A percentile compares a stretch with the other conserved stretches of the same genome.
phyloP scores from a whole-genome alignment of 192 early-diverging fungal species.

The Coemansia sp. region DNA sequence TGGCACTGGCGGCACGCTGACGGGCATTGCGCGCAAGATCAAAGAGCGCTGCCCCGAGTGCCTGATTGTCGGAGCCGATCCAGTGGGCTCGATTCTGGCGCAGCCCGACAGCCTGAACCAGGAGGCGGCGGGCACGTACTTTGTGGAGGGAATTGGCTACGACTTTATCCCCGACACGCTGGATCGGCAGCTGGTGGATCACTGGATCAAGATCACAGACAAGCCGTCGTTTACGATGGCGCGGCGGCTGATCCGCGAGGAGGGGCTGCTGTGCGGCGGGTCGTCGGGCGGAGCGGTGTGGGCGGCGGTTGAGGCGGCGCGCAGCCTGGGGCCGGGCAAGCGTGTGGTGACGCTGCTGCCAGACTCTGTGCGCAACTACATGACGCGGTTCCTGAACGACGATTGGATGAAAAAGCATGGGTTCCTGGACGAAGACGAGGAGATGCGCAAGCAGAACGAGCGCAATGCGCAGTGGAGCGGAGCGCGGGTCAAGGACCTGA shows the following conservation, averaged over 20 bases:
- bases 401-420: conserved; percentile 92
- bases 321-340: conserved; percentile 80
- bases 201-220: conserved; percentile 97
- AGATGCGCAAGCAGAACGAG: conserved; percentile 60
- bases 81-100: conserved; percentile 92
- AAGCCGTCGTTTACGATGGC: conserved; percentile 95
- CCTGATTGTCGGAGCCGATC: conserved; percentile 91
- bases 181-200: conserved; percentile 80
- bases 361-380: conserved; percentile 99
- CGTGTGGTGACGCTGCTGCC: conserved; percentile 93
- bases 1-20: conserved; percentile 97
- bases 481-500: conserved; percentile 78
- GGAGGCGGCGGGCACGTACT: conserved; percentile 65
- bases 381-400: conserved; percentile 99
- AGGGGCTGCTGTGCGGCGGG: conserved; percentile 95
- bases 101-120: conserved; percentile 79
- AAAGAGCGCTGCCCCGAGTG: conserved; percentile 90
- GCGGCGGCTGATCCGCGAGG: conserved; percentile 92
- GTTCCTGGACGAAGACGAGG: conserved; percentile 75
- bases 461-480: conserved; percentile 76
- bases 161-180: conserved; percentile 97
- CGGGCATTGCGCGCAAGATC: conserved; percentile 89
- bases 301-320: conserved; percentile 83
- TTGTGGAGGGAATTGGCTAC: conserved; percentile 99
- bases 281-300: conserved; percentile 92